Base-by-base conservation (phyloP, 306 rosid genomes). In the Lotus japonicus region DNA sequence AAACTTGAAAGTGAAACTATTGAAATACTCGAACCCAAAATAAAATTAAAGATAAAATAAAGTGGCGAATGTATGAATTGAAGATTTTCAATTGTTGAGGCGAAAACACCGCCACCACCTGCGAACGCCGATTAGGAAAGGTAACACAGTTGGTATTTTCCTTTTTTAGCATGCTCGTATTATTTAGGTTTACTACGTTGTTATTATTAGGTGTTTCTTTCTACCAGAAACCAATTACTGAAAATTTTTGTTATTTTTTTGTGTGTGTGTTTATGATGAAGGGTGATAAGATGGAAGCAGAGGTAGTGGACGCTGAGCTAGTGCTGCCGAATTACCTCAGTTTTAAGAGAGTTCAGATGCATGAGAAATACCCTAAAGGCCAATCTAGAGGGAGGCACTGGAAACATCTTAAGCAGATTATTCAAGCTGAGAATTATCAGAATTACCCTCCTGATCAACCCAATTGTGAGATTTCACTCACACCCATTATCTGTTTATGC, bases 391-490 rank as follows among this genome's bases (percentile, higher is more conserved):
- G 96, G 31, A 82, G 98, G 58, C 95, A 92, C 59, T 90, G 97
- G 98, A 94, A 94, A 41, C 98, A 94, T 79, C 96, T 94, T 57
- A 90, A 88, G 85, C 97, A 94, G 81, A 94, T 94, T 75, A 83
- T 94, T 82, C 98, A 88, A 62, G 97, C 97, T 15, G 97, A 90
- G 60, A 94, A 90, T 66, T 82, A 83, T 69, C 87, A 75, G 64
- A 90, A 86, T 64, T 82, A 73, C 84, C 75, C 90, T 23, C 85
- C 96, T 2, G 85, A 94, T 38, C 84, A 94, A 72, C 90, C 97
- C 80, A 90, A 83, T 61, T 94, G 97, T 88, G 64, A n/a, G n/a
- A n/a, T n/a, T n/a, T n/a, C n/a, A n/a, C n/a, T 68, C 10, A 1
- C 11, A 12, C 33, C 31, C 43, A 5, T 53, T 38, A 1, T 17